A percentile compares a stretch with the other conserved stretches of the same genome.
Conservation (phyloP, 1,139 yeast species). For the Sugiyamaella japonica region DNA sequence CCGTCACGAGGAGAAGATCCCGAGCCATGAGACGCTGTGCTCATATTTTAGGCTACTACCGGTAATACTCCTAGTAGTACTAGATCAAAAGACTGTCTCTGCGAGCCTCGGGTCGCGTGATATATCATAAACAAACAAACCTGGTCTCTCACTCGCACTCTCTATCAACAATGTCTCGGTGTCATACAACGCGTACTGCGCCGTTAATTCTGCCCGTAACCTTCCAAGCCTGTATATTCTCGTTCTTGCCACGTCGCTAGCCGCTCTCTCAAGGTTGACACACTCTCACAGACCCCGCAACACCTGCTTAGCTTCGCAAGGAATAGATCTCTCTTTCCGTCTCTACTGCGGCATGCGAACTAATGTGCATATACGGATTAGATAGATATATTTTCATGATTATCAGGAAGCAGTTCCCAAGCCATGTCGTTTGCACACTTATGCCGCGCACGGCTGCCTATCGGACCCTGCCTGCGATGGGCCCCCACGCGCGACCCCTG, state of each 20-base stretch:
- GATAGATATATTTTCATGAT: slow-evolving; percentile 13
- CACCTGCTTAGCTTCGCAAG: background rate
- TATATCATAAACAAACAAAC: background rate
- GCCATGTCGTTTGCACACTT: background rate
- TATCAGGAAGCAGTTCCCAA: background rate
- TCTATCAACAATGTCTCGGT: background rate
- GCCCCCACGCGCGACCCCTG: background rate
- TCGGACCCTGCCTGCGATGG: background rate
- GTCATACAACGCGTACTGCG: background rate
- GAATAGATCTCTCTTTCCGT: slow-evolving; percentile 7
- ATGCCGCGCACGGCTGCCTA: slow-evolving; percentile 6
- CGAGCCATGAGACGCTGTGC: slow-evolving; percentile 18
- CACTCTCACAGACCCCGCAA: background rate
- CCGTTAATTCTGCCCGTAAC: background rate
- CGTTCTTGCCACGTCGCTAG: background rate
- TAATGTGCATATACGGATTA: slow-evolving; percentile 2
- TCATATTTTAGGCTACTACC: slow-evolving; percentile 9
- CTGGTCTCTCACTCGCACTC: background rate
- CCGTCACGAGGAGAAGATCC: slow-evolving; percentile 7
- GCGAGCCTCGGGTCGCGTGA: background rate
- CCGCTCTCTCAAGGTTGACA: background rate
- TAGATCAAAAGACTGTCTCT: background rate
- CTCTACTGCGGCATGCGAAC: slow-evolving; percentile 7
- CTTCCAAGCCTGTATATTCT: background rate
- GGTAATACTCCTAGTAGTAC: background rate